Evolutionary conservation across 192 early-diverging fungal genomes (phyloP).

Genomic region (Backusella australiensis): DNA sequence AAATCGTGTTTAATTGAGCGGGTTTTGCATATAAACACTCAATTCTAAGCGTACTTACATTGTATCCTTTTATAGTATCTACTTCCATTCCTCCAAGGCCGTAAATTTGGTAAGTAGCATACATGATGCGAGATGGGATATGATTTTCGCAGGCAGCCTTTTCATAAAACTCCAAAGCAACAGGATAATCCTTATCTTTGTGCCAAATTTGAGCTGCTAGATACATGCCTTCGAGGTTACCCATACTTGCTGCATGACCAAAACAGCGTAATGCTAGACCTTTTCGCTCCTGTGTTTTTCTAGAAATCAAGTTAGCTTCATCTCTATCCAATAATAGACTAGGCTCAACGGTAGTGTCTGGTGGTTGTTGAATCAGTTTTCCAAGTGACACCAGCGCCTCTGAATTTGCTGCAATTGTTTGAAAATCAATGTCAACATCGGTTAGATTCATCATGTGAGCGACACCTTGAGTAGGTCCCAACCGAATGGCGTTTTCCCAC

Average conservation of each 20-base stretch:
- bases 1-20: not conserved
- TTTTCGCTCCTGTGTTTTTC: not conserved
- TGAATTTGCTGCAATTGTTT: constrained; percentile 13
- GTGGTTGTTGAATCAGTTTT: constrained; percentile 14
- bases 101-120: constrained; percentile 21
- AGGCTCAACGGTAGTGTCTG: not conserved
- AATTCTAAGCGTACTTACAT: constrained; percentile 10
- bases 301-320: constrained; percentile 4
- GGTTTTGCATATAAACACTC: not conserved
- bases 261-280: constrained; percentile 17
- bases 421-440: not conserved
- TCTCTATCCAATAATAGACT: not conserved
- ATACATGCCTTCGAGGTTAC: constrained; percentile 29
- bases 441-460: constrained; percentile 5
- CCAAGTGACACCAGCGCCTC: constrained; percentile 28
- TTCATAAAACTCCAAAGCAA: constrained; percentile 28
- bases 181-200: constrained; percentile 19
- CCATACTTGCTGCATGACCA: constrained; percentile 31
- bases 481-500: constrained; percentile 25
- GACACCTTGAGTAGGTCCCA: constrained; percentile 2
- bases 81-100: constrained; percentile 22
- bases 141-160: constrained; percentile 22
- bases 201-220: constrained; percentile 26
- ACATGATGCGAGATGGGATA: constrained; percentile 28
- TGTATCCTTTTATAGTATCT: constrained; percentile 14